A percentile compares a stretch with the other conserved stretches of the same genome.
These are phyloP conservation scores for Sanguinoderma infundibulare DNA, from an alignment of 1,284 basidiomycete genomes.

Conservation along the genomic window DNA sequence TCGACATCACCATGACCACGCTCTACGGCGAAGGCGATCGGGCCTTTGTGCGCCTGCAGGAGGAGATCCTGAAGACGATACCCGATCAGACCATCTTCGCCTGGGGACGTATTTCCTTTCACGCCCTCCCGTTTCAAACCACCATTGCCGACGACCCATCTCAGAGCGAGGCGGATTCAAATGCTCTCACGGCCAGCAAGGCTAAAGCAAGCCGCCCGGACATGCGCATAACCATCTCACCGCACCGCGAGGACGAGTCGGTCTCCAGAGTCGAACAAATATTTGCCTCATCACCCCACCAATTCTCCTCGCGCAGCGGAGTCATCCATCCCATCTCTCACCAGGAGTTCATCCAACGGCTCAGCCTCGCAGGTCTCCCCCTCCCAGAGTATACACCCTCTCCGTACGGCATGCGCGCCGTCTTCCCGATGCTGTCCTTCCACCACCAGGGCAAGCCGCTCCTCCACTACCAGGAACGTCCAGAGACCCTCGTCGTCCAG, in stretches of 20 bases:
- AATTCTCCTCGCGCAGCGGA: neutral
- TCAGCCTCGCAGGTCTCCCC: neutral
- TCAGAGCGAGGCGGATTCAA: too few species aligned
- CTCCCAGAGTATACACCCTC: neutral
- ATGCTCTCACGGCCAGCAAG: too few species aligned
- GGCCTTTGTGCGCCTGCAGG: conserved; percentile 2
- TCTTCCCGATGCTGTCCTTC: neutral
- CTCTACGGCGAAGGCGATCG: conserved; percentile 5
- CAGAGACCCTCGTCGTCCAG: neutral
- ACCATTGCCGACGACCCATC: too few species aligned
- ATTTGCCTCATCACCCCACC: neutral
- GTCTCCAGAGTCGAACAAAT: too few species aligned
- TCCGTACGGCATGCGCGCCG: neutral
- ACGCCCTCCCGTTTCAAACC: neutral
- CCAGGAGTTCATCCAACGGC: neutral
- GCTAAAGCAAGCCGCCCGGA: too few species aligned
- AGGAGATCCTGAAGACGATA: neutral
- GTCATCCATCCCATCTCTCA: neutral
- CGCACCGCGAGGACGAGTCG: neutral
- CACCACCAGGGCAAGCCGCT: neutral
- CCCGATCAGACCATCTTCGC: conserved; percentile 1
- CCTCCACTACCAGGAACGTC: neutral
- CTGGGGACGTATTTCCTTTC: neutral
- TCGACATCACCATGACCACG: neutral
- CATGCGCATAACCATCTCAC: too few species aligned